Evolutionary conservation across 306 rosid genomes (phyloP), one percentile per base, ranked within the genome.

Genomic region (Vachellia pachyceras): DNA sequence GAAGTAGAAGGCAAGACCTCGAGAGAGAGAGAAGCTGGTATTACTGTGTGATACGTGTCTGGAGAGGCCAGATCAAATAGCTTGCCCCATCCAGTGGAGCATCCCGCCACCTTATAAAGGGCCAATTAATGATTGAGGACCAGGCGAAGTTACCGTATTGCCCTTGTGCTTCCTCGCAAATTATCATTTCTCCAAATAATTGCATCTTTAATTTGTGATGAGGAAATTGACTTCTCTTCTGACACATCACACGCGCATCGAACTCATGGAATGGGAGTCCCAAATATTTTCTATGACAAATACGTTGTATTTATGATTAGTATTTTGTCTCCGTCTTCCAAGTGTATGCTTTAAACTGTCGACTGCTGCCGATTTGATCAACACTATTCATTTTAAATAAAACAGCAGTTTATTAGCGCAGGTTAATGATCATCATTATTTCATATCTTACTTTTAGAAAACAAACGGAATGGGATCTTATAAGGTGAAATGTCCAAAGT

Each of bases 31-130:
- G 33, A 29, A 29, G 33, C 33, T 29, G 33, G 33, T 29, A 2
- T 29, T 29, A 29, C 33, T 29, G 33, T 29, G 45, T 25, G 80
- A 80, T 68, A 1, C 39, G 4, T 39, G 45, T n/a, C 20, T 68
- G n/a, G 2, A 20, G 10, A 40, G 36, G 54, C 77, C 29, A 54
- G 80, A 79, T 40, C 40, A 45, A 85, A 25, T 22, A 11, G 78
- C 67, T 57, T 77, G 83, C 81, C 89, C 72, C 86, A 82, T 75
- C 78, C 70, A 49, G 67, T 76, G 87, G 44, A 86, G 76, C 84
- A 57, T 55, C 77, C 42, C 79, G 0, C 75, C 65, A 70, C 57
- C 73, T 74, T 90, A 88, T 87, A 90, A 75, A 83, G 87, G 76
- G 73, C 84, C 87, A 77, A 66, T 84, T 41, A 76, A 65, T 35